Percentiles rank a stretch among this genome's conserved stretches.
Evolutionary conservation across 306 rosid species (phyloP).

Genomic region (Glycine latifolia): DNA sequence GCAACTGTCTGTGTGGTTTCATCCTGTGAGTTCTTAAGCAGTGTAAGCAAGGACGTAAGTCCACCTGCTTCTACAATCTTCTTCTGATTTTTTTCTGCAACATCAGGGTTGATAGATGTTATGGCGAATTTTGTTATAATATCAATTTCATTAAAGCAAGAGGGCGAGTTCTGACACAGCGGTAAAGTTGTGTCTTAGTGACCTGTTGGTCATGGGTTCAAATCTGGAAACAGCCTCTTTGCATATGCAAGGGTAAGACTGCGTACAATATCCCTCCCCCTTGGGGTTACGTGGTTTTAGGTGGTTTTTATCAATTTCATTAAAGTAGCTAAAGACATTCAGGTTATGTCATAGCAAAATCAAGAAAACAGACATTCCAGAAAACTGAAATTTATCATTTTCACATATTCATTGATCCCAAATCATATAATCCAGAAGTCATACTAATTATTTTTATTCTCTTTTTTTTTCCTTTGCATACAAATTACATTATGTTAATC

Average conservation of each 20-base stretch:
- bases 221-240: too few relatives aligned
- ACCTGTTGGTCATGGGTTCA: too few relatives aligned
- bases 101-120: slow-evolving; percentile 32
- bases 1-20: slow-evolving; percentile 90
- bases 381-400: background rate
- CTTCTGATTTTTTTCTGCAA: slow-evolving; percentile 79
- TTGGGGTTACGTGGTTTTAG: too few relatives aligned
- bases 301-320: slow-evolving; percentile 2
- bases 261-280: too few relatives aligned
- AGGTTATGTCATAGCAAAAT: background rate
- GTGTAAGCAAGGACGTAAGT: slow-evolving; percentile 72
- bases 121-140: slow-evolving; percentile 29
- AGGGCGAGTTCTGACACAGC: too few relatives aligned
- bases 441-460: background rate
- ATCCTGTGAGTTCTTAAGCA: slow-evolving; percentile 72
- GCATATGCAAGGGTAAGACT: too few relatives aligned
- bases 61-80: slow-evolving; percentile 90
- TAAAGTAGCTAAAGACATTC: background rate
- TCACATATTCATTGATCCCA: background rate
- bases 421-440: background rate
- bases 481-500: background rate
- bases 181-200: too few relatives aligned
- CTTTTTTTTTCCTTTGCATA: background rate
- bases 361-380: background rate
- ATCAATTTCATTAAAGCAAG: slow-evolving; percentile 3